Percentiles rank a stretch among this genome's conserved stretches.
Conservation (phyloP, 371 early-diverging fungal genomes). For the Sporodiniella umbellata region DNA sequence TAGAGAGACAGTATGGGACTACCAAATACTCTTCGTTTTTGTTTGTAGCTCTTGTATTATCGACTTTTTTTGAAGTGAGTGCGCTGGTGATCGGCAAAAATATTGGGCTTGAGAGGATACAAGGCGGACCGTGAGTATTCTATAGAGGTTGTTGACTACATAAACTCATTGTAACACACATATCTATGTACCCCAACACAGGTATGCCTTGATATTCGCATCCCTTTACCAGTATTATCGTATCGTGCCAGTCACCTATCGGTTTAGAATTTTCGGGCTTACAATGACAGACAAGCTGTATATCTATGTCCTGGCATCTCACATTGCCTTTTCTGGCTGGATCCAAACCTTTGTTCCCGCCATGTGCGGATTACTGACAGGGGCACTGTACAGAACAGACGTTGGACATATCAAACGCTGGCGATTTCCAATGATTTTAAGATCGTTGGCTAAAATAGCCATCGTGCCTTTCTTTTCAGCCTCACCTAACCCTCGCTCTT, state of each 20-base stretch:
- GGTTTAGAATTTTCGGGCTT: conserved; percentile 62
- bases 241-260: conserved; percentile 58
- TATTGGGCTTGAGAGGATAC: conserved; percentile 51
- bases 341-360: conserved; percentile 54
- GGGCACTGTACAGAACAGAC: conserved; percentile 59
- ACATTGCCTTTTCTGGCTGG: conserved; percentile 55
- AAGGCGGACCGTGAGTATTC: conserved; percentile 59
- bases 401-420: conserved; percentile 57
- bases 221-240: conserved; percentile 59
- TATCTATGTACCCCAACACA: background rate
- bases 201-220: conserved; percentile 62
- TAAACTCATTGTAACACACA: background rate
- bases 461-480: conserved; percentile 40
- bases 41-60: conserved; percentile 44
- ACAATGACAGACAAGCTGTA: conserved; percentile 62
- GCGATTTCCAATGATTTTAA: conserved; percentile 52
- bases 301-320: conserved; percentile 55
- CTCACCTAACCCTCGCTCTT: conserved; percentile 47
- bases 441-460: conserved; percentile 23
- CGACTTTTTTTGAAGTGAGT: conserved; percentile 56
- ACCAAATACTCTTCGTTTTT: conserved; percentile 68
- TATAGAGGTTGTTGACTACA: background rate
- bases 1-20: conserved; percentile 74
- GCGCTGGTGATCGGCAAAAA: conserved; percentile 45
- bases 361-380: conserved; percentile 58